Conservation (phyloP, 2,329 filamentous ascomycete genomes). For the Gyromitra esculenta region DNA sequence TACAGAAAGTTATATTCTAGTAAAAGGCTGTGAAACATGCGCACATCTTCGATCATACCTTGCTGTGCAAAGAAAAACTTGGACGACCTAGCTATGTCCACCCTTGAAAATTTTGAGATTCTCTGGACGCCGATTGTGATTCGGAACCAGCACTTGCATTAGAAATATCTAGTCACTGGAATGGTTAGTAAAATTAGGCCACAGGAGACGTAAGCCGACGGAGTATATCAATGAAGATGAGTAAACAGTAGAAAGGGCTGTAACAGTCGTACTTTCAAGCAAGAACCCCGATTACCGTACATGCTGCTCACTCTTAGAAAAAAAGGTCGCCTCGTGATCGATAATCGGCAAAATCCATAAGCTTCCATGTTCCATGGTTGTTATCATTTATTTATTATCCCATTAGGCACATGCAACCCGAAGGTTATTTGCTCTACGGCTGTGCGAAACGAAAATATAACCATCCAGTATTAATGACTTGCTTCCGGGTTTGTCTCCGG, state of each 20-base stretch:
- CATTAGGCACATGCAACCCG: too few species aligned
- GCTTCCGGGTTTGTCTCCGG: constrained; percentile 15
- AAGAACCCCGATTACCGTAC: neutral
- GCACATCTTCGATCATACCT: neutral
- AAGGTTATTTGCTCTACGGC: neutral
- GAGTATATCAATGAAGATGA: neutral
- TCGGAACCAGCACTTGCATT: neutral
- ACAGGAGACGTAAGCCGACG: neutral
- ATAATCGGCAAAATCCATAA: neutral
- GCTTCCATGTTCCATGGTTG: neutral
- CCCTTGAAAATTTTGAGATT: neutral
- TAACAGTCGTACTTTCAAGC: neutral
- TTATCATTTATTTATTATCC: too few species aligned
- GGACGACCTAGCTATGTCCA: neutral
- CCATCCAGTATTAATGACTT: constrained; percentile 5
- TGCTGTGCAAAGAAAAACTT: neutral
- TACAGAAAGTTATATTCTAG: neutral
- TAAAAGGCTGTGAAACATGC: neutral
- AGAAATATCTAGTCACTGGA: neutral
- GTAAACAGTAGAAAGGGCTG: neutral
- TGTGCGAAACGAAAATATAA: neutral
- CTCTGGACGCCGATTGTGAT: neutral
- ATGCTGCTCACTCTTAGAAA: neutral
- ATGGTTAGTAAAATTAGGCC: neutral
- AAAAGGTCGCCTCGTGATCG: constrained; percentile 11